Evolutionary conservation across 495 filamentous ascomycete species (phyloP), one percentile per base, ranked within the genome.

Genomic region (Cercophora sp.): DNA sequence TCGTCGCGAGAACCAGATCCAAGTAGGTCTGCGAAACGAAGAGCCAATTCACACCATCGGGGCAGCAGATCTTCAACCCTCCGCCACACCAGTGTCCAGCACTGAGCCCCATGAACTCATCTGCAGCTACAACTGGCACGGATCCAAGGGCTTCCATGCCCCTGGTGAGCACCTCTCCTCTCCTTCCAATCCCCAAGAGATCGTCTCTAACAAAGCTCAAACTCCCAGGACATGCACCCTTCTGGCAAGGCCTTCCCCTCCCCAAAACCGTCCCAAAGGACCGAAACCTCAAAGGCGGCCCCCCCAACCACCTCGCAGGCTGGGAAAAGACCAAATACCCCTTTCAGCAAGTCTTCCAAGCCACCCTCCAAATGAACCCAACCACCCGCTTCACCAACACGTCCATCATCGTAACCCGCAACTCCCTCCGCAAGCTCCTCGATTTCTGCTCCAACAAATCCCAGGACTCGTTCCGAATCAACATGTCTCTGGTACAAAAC

Each of bases 41-140:
- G 41, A 5, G n/a, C 29, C 37, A 39, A 43, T 8, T n/a, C 32
- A 29, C 19, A 13, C 1, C 29, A 25, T 4, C 26, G 22, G 18
- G 10, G 8, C 15, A 5, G 15, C 15, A 39, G 5, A 39, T 32
- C 13, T 32, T 5, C 35, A 37, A 22, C 27, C 40, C 5, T 18
- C 31, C 20, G 36, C 19, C 15, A 24, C 2, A 36, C 41, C 1
- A 15, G 20, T 6, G 50, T 53, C 15, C 37, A 39, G 4, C 36
- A 19, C 41, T 1, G 16, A 20, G 26, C 41, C 13, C 41, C 25
- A 5, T 18, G 26, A 53, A 31, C 41, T 53, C 29, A 16, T 53
- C 11, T 53, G 50, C 41, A 53, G 50, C 50, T 53, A 45, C 41
- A 53, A 53, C 50, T 53, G 50, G 50, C 50, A 44, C 18, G 11